phyloP scores from a whole-genome alignment of 2,329 filamentous ascomycete species.

The Alternaria burnsii region DNA sequence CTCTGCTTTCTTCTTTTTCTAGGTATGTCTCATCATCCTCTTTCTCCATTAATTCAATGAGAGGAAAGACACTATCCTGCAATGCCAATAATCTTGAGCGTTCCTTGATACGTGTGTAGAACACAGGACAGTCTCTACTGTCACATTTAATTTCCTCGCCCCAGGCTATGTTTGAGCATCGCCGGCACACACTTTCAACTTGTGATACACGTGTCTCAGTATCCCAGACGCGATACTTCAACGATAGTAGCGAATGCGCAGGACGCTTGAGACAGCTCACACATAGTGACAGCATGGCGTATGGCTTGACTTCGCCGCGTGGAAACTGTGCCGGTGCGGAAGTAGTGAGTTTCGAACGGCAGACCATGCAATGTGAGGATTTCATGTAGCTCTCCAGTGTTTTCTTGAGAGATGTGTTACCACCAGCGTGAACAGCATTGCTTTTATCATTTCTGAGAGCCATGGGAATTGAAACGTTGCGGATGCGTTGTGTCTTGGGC shows the following conservation, averaged over 20 bases:
- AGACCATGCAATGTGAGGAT: conserved; percentile 80
- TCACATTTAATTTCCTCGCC: conserved; percentile 85
- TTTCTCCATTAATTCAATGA: conserved; percentile 42
- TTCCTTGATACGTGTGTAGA: conserved; percentile 79
- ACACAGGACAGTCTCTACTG: conserved; percentile 91
- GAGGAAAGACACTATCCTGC: conserved; percentile 33
- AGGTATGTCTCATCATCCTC: neutral
- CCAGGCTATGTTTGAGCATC: conserved; percentile 77
- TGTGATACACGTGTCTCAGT: conserved; percentile 72
- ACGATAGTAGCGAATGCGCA: conserved; percentile 68
- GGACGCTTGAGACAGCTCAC: conserved; percentile 62
- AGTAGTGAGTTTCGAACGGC: conserved; percentile 66
- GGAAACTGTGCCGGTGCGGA: conserved; percentile 17
- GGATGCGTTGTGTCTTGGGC: conserved; percentile 85
- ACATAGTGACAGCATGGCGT: conserved; percentile 62
- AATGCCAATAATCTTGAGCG: conserved; percentile 32
- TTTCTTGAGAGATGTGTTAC: conserved; percentile 59
- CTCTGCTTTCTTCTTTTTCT: neutral
- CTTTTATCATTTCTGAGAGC: conserved; percentile 17
- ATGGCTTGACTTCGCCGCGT: conserved; percentile 25
- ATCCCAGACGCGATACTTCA: conserved; percentile 68
- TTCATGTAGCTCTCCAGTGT: conserved; percentile 96
- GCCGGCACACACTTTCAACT: conserved; percentile 77
- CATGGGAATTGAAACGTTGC: conserved; percentile 60
- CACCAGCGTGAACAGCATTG: conserved; percentile 26